Evolutionary conservation across 1,139 yeast genomes (phyloP).

Genomic region (Lodderomyces metapsilosis): DNA sequence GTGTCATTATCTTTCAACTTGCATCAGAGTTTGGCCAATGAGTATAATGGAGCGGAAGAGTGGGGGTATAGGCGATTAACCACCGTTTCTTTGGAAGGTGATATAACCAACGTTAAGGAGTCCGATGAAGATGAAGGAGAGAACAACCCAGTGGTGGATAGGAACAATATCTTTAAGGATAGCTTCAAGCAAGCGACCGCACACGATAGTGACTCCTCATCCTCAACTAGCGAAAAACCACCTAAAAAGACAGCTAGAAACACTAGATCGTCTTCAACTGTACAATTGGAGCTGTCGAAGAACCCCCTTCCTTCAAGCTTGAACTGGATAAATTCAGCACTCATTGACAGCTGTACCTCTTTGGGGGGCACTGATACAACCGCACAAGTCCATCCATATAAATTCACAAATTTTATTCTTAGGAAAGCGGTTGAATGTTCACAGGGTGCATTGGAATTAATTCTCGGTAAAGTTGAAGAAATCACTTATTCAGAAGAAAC

Average conservation of each 20-base stretch:
- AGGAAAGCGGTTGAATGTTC: slow-evolving; percentile 70
- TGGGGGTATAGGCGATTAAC: slow-evolving; percentile 94
- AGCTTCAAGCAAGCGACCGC: slow-evolving; percentile 12
- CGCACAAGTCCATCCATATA: slow-evolving; percentile 96
- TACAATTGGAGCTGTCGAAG: slow-evolving; percentile 13
- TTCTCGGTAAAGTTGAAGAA: slow-evolving; percentile 80
- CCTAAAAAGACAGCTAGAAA: slow-evolving; percentile 33
- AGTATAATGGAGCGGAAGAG: slow-evolving; percentile 74
- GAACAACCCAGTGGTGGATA: neutral
- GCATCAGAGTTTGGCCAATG: slow-evolving; percentile 79
- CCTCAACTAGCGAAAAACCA: slow-evolving; percentile 26
- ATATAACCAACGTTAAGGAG: slow-evolving; percentile 41
- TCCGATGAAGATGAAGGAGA: slow-evolving; percentile 7
- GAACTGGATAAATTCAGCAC: slow-evolving; percentile 73
- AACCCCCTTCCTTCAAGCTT: slow-evolving; percentile 61
- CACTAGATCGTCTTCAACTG: slow-evolving; percentile 18
- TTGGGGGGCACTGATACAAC: slow-evolving; percentile 87
- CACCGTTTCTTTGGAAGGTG: slow-evolving; percentile 86
- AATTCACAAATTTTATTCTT: slow-evolving; percentile 78
- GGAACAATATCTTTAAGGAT: slow-evolving; percentile 5
- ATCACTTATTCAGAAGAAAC: slow-evolving; percentile 60
- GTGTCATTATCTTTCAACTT: slow-evolving; percentile 85
- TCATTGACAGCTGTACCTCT: slow-evolving; percentile 72
- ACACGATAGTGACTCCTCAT: slow-evolving; percentile 22
- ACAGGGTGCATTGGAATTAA: slow-evolving; percentile 77